Evolutionary conservation across 1,139 yeast species (phyloP), one percentile per base, ranked within the genome.

Genomic region (Kodamaea ohmeri): DNA sequence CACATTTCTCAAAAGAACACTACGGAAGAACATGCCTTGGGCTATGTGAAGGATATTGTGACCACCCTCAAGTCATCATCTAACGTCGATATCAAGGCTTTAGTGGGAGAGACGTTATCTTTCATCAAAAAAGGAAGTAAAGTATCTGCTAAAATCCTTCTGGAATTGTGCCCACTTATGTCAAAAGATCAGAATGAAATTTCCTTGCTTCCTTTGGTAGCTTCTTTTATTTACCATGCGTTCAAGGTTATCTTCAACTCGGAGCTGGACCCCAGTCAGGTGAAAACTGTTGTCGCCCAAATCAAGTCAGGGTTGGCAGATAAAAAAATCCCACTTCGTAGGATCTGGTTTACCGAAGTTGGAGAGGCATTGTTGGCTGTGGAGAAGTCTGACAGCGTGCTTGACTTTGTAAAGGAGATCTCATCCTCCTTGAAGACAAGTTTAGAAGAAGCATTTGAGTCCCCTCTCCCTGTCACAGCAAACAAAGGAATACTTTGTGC

Each of bases 101-200:
- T 55, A 5, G 46, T 60, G 12, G 49, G 54, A 19, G 48, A 55
- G 36, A 32, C 45, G 17, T 33, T 50, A 43, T 22, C 45, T 18
- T 38, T 44, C 32, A 13, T 48, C 41, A 36, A 44, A 3, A 34
- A 40, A 3, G 16, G 24, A 4, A 45, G 34, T 2, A 40, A 49
- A 11, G 26, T 31, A 4, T 48, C 56, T 0, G 19, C 61, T 1
- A 62, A 62, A 21, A 59, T 82, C 9, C 59, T 77, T 1, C 52
- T 62, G 2, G 67, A 63, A 0, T 53, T 88, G 25, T 47, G 71
- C 2, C 71, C 83, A 1, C 61, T 79, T 13, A 67, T 83, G 6
- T 49, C 74, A 1, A 89, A 87, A 51, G 97, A 90, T 52, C 76
- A 79, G 38, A 87, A 88, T 49, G 97, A 92, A 55, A 30, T 50